Base-by-base conservation (phyloP, 192 early-diverging fungal genomes). In the Phycomyces nitens region DNA sequence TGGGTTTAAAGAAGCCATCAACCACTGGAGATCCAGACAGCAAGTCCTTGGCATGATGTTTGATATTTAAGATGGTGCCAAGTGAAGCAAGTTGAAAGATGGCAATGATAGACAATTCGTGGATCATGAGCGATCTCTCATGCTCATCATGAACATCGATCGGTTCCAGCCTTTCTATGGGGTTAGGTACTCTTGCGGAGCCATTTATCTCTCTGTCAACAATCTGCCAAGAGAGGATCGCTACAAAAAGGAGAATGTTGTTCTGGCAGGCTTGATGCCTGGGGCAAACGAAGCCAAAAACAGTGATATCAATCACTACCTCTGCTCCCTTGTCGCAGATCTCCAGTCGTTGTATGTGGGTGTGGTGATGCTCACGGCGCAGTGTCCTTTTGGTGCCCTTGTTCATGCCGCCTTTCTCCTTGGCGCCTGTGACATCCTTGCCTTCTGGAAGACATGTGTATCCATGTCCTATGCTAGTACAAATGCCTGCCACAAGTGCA, bases 181-280 rank as follows among this genome's bases (percentile, higher is more conserved):
- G 12, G 11, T 14, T 5, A 3, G 1, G 10, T 49, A 49, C 18
- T 49, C 44, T 2, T 22, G 15, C 26, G 59, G 59, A 24, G 59
- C 59, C 0, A 47, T 61, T 3, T 61, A 49, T 26, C n/a, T 60
- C 1, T 18, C 47, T 0, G 12, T 60, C 20, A 60, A 60, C 16
- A 43, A 60, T 21, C 41, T 60, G 20, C 59, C 59, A 22, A 16
- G 59, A 1, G 59, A 44, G 21, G 42, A 43, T 3, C 40, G 59
- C 0, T 60, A 47, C 47, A 49, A 49, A 8, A 16, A 24, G 3
- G 38, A 11, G 8, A 60, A 60, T 50, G 12, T 60, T 0, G 14
- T 60, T 8, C 15, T 60, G 7, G 8, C 47, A 7, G 42, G 59
- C 0, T 3, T 60, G 5, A 60, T 60, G 18, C 59, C 59, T 14